Evolutionary conservation across 345 rosid genomes (phyloP), one percentile per base, ranked within the genome.

Genomic region (Melaleuca alternifolia): DNA sequence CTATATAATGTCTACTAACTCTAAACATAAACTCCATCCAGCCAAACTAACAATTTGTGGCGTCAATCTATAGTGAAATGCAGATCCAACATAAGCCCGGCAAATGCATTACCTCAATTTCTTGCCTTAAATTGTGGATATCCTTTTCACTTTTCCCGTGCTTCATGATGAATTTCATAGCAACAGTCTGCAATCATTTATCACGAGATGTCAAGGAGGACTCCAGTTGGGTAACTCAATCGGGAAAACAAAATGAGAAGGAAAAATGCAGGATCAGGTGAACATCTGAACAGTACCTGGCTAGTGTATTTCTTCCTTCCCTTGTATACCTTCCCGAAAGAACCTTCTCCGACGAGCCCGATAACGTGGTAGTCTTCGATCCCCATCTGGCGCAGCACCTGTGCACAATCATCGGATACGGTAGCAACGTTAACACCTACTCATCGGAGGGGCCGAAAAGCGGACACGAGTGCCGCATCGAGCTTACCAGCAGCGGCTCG

Each of bases 261-360:
- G 21, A 50, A 48, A 82, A n/a, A 33, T 18, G 53, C 41, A 82
- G 15, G 24, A 76, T 20, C 30, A 41, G 83, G 52, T 15, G 46
- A 53, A 23, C 87, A 54, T 48, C 15, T n/a, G 85, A 81, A 23
- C 51, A 50, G 50, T 88, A 95, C 99, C 99, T 94, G 98, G 89
- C 98, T 97, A 0, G 99, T 93, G 89, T 79, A 94, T 88, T 96
- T 97, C 85, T 96, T 92, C 87, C 99, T 91, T 85, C 99, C 99
- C 87, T 95, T 96, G 85, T 95, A 95, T 10, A 97, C 99, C 88
- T 97, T 97, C 20, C 99, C 99, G 24, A 96, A 97, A 41, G 99
- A 97, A 50, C 99, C 99, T 92, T 97, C 99, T 71, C 99, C 99
- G 9, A 96, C 98, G 75, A 95, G 96, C 93, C 96, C 99, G 54